These are phyloP conservation scores for Aspergillus niger DNA, from an alignment of 2,329 filamentous ascomycete genomes.

Conservation along the genomic window DNA sequence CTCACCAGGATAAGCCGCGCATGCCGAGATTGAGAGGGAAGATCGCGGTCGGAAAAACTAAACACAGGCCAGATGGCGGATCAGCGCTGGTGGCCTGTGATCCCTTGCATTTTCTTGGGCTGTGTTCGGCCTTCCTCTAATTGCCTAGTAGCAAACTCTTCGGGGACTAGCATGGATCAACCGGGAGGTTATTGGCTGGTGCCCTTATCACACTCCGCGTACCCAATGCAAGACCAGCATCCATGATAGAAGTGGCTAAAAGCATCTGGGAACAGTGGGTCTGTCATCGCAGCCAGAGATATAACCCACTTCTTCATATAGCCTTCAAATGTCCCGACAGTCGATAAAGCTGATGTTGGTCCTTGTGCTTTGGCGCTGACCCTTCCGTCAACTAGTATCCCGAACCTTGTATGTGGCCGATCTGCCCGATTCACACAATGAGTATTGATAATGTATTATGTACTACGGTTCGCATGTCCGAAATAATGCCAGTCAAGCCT, in stretches of 20 bases:
- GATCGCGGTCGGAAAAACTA: not conserved
- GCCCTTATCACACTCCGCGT: not conserved
- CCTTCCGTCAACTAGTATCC: too few species aligned
- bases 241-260: not conserved
- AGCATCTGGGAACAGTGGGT: too few species aligned
- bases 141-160: not conserved
- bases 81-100: constrained; percentile 1
- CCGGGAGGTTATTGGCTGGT: not conserved
- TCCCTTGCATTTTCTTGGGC: not conserved
- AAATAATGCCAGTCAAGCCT: too few species aligned
- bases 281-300: too few species aligned
- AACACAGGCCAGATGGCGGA: not conserved
- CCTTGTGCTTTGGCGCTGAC: too few species aligned
- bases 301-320: too few species aligned
- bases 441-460: too few species aligned
- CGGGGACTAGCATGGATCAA: not conserved
- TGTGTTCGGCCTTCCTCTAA: not conserved
- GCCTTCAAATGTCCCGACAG: too few species aligned
- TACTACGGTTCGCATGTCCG: too few species aligned
- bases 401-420: too few species aligned
- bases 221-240: not conserved
- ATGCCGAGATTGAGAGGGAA: not conserved
- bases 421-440: too few species aligned
- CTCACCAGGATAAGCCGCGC: not conserved
- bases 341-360: too few species aligned